Conservation (phyloP, 768 basidiomycete species). For the Boletus pseudopeckii region DNA sequence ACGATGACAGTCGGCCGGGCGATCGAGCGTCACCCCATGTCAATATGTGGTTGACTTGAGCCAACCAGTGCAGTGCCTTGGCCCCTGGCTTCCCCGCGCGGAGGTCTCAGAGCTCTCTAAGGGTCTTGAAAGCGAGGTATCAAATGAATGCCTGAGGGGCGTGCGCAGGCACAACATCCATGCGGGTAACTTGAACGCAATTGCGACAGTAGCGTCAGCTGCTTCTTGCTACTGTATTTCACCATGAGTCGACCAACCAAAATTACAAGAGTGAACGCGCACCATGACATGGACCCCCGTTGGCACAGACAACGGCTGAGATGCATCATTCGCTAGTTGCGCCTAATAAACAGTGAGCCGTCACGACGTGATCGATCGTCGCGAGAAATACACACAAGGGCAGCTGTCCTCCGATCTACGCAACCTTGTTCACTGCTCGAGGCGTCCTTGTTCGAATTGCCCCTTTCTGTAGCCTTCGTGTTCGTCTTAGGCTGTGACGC, state of each 20-base stretch:
- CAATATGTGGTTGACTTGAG: no score
- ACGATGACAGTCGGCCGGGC: not conserved
- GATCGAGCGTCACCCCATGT: no score
- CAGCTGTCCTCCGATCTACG: not conserved
- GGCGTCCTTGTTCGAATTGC: not conserved
- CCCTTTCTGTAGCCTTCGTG: no score
- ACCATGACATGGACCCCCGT: not conserved
- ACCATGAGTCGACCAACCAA: not conserved
- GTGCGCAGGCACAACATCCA: slow-evolving; percentile 1
- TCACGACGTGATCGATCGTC: not conserved
- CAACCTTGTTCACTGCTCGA: not conserved
- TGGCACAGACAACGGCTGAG: no score
- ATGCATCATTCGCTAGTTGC: no score
- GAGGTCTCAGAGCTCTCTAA: no score
- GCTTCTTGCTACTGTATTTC: not conserved
- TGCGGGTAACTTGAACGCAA: not conserved
- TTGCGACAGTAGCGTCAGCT: not conserved
- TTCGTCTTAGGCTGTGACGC: not conserved
- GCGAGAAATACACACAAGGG: not conserved
- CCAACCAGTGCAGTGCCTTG: not conserved
- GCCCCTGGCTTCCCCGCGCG: no score
- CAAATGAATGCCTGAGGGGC: no score
- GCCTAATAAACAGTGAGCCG: not conserved
- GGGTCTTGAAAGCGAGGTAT: no score
- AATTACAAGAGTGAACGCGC: not conserved